Percentiles rank a stretch among this genome's conserved stretches.
phyloP scores from a whole-genome alignment of 352 stramenopile genomes.

The Phytophthora colocasiae region DNA sequence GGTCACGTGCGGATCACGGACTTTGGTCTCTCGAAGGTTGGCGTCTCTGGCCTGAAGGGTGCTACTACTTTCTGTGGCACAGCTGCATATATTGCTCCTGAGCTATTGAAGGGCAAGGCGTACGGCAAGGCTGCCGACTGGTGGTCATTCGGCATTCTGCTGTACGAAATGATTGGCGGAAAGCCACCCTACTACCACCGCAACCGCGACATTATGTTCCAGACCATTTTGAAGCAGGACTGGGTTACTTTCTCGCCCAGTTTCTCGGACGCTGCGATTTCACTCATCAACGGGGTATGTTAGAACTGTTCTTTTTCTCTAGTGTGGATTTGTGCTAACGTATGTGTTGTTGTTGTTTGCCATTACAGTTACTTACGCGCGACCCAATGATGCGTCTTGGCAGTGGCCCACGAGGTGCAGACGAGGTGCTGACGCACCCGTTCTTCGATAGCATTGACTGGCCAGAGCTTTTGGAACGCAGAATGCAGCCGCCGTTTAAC shows the following conservation, averaged over 20 bases:
- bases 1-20: constrained; percentile 95
- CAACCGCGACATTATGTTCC: constrained; percentile 93
- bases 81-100: constrained; percentile 93
- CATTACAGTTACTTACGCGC: constrained; percentile 93
- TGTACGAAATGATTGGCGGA: constrained; percentile 97
- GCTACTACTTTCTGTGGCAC: constrained; percentile 95
- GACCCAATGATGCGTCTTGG: constrained; percentile 96
- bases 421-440: constrained; percentile 91
- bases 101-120: constrained; percentile 88
- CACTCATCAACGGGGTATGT: constrained; percentile 93
- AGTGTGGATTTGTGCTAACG: constrained; percentile 24
- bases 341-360: constrained; percentile 17
- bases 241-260: constrained; percentile 96
- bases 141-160: constrained; percentile 95
- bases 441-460: constrained; percentile 94
- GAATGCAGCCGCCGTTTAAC: constrained; percentile 87
- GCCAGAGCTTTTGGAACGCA: constrained; percentile 87
- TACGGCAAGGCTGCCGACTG: constrained; percentile 95
- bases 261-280: constrained; percentile 90
- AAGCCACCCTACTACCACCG: constrained; percentile 92
- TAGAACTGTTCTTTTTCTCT: constrained; percentile 4
- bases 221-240: constrained; percentile 92
- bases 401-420: constrained; percentile 88
- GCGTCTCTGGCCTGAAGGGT: constrained; percentile 85
- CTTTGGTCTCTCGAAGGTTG: constrained; percentile 94